Base-by-base conservation (phyloP, 257 asterid genomes). In the Gardenia jasminoides region DNA sequence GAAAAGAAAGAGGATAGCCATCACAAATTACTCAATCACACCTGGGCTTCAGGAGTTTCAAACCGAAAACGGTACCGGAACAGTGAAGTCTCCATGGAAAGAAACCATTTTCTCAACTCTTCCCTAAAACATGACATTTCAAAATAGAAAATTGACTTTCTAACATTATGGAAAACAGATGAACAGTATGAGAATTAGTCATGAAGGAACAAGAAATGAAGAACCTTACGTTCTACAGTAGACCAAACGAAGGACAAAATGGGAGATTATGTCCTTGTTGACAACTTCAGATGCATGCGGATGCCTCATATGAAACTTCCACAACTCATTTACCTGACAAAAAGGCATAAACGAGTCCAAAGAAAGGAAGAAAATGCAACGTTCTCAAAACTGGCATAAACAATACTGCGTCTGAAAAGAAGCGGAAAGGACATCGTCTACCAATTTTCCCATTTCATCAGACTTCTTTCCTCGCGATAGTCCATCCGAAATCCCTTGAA, bases 21-120 rank as follows among this genome's bases (percentile, higher is more conserved):
- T 33, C 62, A 78, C 48, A 46, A 7, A 43, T 72, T 81, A 76
- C 76, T 76, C 83, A 81, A 83, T 68, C 83, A 73, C 39, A 93
- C 99, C 98, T 95, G 94, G 73, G 88, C 84, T 65, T 91, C 98
- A 69, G 84, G 16, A 72, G 84, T 54, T 88, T 90, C 88, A 41
- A 7, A 70, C 79, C 71, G 92, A 83, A 93, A 91, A 15, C 99
- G 98, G 82, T 89, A 87, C 59, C 97, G 91, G 81, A 95, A 95
- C 41, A 95, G 84, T 72, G 92, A 83, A 70, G 98, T 92, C 92
- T 95, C 97, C 87, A 88, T 88, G 36, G 97, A 93, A 81, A 95
- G 96, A 88, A 93, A 95, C 98, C 98, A 93, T 85, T 81, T 93
- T 84, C 98, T 83, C 81, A 93, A 85, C 78, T 93, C 97, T 87